Base-by-base conservation (phyloP, 2,329 filamentous ascomycete species). In the Botrytis aclada region DNA sequence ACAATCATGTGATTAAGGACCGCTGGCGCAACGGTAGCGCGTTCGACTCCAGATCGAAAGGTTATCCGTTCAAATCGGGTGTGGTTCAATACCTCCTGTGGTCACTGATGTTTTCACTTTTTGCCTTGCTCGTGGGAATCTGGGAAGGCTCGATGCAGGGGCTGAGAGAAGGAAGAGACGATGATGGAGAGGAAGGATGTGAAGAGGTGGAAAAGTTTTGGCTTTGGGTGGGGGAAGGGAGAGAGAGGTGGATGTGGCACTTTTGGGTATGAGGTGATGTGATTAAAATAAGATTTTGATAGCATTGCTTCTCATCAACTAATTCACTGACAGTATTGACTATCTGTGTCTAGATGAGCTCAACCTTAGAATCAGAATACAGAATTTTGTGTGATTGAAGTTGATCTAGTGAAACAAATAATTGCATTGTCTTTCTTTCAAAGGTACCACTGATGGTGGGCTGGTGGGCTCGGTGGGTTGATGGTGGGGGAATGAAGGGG, bases 61-160 rank as follows among this genome's bases (percentile, higher is more conserved):
- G 78, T 79, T 79, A 74, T 78, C 78, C 74, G 77, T 79, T 78
- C 77, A 78, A 79, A 79, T 79, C 78, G 73, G 77, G 77, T 75
- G 72, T 72, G 76, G 75, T 76, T 79, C 76, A 77, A 74, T 72
- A 67, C 74, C 75, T 71, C 73, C 22, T 51, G 4, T 45, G 3
- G 1, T 63, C 43, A 12, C 9, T 1, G 1, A 14, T 32, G 0
- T 43, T 71, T 71, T 71, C 56, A 12, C 54, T 70, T 62, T 62
- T 45, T 34, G 34, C 2, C 0, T 1, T 1, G 0, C 20, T 47
- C 22, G 16, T 2, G 7, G 12, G 3, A 20, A 6, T 18, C 3
- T 1, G 20, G 8, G 9, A 10, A 9, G 12, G 10, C 4, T 2
- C 6, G 7, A 1, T 7, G 18, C 20, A 54, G 25, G 29, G 7